A percentile compares a stretch with the other conserved stretches of the same genome.
Conservation (phyloP, 1,139 yeast genomes). For the Entelexis sorbosivorans region DNA sequence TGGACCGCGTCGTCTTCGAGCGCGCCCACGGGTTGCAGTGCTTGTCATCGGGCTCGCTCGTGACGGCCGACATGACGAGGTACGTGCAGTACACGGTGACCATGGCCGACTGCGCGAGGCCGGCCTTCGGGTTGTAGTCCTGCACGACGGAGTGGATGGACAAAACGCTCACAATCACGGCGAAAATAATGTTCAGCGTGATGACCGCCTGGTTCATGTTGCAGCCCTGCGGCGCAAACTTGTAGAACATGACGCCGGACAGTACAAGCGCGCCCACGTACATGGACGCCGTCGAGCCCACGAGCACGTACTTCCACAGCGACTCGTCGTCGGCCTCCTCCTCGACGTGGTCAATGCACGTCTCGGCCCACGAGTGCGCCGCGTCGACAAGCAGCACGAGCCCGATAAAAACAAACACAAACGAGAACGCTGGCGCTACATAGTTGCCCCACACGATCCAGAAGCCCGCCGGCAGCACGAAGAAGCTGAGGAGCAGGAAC, state of each 20-base stretch:
- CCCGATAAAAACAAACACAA: conserved; percentile 79
- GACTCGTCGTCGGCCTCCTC: conserved; percentile 51
- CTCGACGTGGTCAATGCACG: conserved; percentile 83
- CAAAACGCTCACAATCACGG: conserved; percentile 51
- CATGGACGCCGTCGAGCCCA: conserved; percentile 83
- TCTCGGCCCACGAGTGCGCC: conserved; percentile 99
- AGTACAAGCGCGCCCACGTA: conserved; percentile 60
- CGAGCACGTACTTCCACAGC: conserved; percentile 68
- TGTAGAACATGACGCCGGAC: conserved; percentile 68
- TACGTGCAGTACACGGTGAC: conserved; percentile 91
- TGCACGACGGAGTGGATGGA: conserved; percentile 79
- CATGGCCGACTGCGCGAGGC: conserved; percentile 94
- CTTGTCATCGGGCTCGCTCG: conserved; percentile 92
- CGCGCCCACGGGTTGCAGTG: conserved; percentile 84
- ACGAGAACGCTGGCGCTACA: conserved; percentile 73
- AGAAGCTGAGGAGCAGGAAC: conserved; percentile 56
- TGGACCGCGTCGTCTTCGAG: conserved; percentile 81
- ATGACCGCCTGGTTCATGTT: conserved; percentile 85
- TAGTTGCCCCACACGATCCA: conserved; percentile 86
- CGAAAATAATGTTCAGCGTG: conserved; percentile 57
- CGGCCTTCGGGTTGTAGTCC: conserved; percentile 89
- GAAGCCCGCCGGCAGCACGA: conserved; percentile 69
- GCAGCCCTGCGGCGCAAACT: conserved; percentile 79
- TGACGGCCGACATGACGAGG: conserved; percentile 82
- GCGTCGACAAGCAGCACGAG: conserved; percentile 83